phyloP scores from a whole-genome alignment of 192 early-diverging fungal genomes.

The Funneliformis geosporum region DNA sequence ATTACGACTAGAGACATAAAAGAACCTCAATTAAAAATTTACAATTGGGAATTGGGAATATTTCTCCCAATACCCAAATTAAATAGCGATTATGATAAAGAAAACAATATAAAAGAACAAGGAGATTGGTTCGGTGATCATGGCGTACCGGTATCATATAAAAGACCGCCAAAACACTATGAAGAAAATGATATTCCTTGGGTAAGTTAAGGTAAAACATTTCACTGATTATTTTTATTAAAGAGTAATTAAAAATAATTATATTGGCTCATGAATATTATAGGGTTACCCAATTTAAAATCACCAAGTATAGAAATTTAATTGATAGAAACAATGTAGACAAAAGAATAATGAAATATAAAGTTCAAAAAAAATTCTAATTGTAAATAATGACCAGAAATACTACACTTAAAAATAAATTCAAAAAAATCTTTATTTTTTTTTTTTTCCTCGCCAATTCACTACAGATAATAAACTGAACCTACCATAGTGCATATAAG shows the following conservation, averaged over 20 bases:
- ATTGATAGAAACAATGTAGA: too few species aligned
- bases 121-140: conserved; percentile 1
- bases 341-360: too few species aligned
- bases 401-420: too few species aligned
- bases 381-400: too few species aligned
- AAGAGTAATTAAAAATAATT: background rate
- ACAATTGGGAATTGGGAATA: conserved; percentile 29
- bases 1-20: background rate
- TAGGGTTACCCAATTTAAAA: too few species aligned
- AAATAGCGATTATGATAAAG: background rate
- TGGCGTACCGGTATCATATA: conserved; percentile 18
- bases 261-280: background rate
- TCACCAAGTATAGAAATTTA: too few species aligned
- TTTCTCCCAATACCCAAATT: conserved; percentile 1
- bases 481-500: too few species aligned
- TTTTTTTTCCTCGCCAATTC: too few species aligned
- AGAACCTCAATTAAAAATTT: conserved; percentile 15
- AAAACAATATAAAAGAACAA: background rate
- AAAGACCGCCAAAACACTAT: conserved; percentile 15
- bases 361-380: too few species aligned
- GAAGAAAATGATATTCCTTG: conserved; percentile 8
- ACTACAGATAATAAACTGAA: too few species aligned
- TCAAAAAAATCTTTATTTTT: too few species aligned
- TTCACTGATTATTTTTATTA: background rate
- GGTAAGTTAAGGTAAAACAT: background rate